phyloP scores from a whole-genome alignment of 257 asterid species.

The Lithospermum erythrorhizon region DNA sequence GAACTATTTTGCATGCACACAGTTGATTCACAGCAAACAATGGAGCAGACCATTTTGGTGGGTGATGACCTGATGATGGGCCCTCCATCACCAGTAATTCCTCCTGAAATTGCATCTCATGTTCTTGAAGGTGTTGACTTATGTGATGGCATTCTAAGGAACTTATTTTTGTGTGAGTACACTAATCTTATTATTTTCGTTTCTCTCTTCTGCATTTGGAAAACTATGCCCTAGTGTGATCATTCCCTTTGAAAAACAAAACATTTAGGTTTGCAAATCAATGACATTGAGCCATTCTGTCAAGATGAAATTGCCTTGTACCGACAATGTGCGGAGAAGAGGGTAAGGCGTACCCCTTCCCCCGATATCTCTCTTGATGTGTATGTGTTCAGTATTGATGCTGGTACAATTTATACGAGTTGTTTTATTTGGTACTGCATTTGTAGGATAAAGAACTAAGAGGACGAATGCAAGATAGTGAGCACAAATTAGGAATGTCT shows the following conservation, averaged over 20 bases:
- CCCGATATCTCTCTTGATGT: neutral
- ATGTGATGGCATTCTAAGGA: conserved; percentile 88
- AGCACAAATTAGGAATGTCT: conserved; percentile 65
- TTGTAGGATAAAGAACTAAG: conserved; percentile 76
- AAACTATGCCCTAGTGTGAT: neutral
- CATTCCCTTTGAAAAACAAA: neutral
- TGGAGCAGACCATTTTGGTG: conserved; percentile 37
- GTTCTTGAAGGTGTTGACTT: conserved; percentile 84
- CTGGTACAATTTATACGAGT: neutral
- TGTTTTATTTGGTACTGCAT: neutral
- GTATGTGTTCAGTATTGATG: too few relatives aligned
- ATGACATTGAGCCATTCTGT: conserved; percentile 79
- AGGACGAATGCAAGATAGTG: conserved; percentile 80
- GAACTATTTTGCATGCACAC: too few relatives aligned
- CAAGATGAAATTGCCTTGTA: conserved; percentile 42
- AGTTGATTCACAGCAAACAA: too few relatives aligned
- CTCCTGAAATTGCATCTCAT: conserved; percentile 92
- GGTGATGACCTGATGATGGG: conserved; percentile 99
- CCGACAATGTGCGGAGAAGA: conserved; percentile 35
- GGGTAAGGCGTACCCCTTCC: conserved; percentile 25
- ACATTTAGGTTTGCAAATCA: conserved; percentile 54
- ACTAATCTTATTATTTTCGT: conserved; percentile 2
- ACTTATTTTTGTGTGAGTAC: conserved; percentile 64
- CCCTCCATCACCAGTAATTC: conserved; percentile 84
- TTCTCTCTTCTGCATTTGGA: conserved; percentile 9